These are phyloP conservation scores for Lentinula raphanica DNA, from an alignment of 768 basidiomycete genomes.

Conservation along the genomic window DNA sequence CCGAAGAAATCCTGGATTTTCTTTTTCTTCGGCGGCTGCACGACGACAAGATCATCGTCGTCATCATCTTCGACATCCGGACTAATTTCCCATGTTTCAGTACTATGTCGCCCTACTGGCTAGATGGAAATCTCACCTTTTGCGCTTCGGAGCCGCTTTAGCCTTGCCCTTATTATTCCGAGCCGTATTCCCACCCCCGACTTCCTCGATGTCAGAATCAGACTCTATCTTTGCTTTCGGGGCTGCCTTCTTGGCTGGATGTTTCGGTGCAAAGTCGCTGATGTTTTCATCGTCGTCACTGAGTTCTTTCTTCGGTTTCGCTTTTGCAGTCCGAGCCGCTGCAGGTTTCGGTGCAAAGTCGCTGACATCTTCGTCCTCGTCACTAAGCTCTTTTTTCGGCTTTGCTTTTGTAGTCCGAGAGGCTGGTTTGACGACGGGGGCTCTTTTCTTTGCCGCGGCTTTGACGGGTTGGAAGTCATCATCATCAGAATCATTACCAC, in stretches of 20 bases:
- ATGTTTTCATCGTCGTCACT: no score
- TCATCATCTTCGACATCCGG: constrained; percentile 31
- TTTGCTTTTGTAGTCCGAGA: background rate
- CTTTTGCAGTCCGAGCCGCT: constrained; percentile 15
- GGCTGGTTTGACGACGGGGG: constrained; percentile 20
- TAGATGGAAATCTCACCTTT: constrained; percentile 44
- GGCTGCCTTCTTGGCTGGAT: constrained; percentile 11
- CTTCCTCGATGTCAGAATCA: constrained; percentile 36
- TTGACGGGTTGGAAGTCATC: constrained; percentile 48
- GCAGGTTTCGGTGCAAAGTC: constrained; percentile 20
- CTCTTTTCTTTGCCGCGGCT: constrained; percentile 35
- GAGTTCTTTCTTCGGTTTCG: constrained; percentile 7
- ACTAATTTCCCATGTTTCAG: no score
- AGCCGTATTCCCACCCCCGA: constrained; percentile 19
- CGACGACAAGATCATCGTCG: constrained; percentile 29
- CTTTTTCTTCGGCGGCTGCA: constrained; percentile 50
- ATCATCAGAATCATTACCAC: constrained; percentile 29
- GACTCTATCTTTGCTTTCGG: constrained; percentile 18
- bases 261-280: no score
- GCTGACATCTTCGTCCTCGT: constrained; percentile 19
- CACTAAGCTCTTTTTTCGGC: constrained; percentile 15
- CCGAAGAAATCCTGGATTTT: constrained; percentile 58
- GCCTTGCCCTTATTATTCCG: constrained; percentile 41
- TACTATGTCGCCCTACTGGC: no score
- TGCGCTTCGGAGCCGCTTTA: constrained; percentile 51